A percentile compares a stretch with the other conserved stretches of the same genome.
Evolutionary conservation across 2,329 filamentous ascomycete species (phyloP).

Genomic region (Malbranchea cinnamomea): DNA sequence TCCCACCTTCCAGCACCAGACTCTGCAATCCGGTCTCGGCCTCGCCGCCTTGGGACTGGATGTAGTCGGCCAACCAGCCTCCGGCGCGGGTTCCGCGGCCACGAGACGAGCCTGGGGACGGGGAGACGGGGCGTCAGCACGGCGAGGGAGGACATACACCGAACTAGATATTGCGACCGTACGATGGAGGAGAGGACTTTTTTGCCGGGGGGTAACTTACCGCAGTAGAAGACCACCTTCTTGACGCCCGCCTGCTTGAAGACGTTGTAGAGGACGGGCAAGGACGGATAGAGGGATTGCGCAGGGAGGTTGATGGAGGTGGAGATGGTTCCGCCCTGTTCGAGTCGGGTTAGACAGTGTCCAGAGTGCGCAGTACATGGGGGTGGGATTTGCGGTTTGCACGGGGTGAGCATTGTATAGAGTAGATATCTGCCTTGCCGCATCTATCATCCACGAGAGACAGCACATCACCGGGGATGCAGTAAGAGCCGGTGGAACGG

Average conservation of each 20-base stretch:
- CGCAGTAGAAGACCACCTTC: slow-evolving; percentile 27
- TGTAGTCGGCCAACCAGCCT: slow-evolving; percentile 40
- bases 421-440: too few species aligned
- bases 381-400: too few species aligned
- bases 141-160: too few species aligned
- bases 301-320: slow-evolving; percentile 37
- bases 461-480: too few species aligned
- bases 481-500: too few species aligned
- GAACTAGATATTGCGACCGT: neutral
- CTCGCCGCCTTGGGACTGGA: slow-evolving; percentile 26
- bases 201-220: slow-evolving; percentile 18
- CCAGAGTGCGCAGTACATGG: neutral
- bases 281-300: slow-evolving; percentile 24
- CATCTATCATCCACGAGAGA: too few species aligned
- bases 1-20: slow-evolving; percentile 35
- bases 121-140: too few species aligned
- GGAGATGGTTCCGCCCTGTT: slow-evolving; percentile 44
- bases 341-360: too few species aligned
- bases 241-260: slow-evolving; percentile 17
- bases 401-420: too few species aligned
- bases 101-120: slow-evolving; percentile 35
- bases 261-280: slow-evolving; percentile 22
- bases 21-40: slow-evolving; percentile 28
- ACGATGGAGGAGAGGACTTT: neutral
- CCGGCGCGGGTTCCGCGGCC: slow-evolving; percentile 42